Percentiles rank a stretch among this genome's conserved stretches.
Conservation (phyloP, 257 asterid species). For the Linaria vulgaris region DNA sequence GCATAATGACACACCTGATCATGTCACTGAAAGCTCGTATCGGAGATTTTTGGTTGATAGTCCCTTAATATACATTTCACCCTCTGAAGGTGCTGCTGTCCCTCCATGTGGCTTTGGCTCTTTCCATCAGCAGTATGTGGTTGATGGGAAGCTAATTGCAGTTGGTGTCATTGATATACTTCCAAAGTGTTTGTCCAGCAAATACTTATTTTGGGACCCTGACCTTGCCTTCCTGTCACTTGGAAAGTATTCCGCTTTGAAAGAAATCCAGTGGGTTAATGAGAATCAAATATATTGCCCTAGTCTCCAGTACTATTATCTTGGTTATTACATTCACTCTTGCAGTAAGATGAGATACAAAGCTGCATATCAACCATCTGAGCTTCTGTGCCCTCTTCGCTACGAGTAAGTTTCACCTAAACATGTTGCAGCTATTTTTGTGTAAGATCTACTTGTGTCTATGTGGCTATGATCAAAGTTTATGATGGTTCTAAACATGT, state of each 20-base stretch:
- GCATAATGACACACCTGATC: slow-evolving; percentile 81
- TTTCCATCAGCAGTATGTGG: slow-evolving; percentile 93
- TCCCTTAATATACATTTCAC: slow-evolving; percentile 67
- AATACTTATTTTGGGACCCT: slow-evolving; percentile 99
- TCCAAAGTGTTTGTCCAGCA: slow-evolving; percentile 93
- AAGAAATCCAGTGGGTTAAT: slow-evolving; percentile 79
- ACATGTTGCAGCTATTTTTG: slow-evolving; percentile 21
- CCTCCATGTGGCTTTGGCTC: slow-evolving; percentile 96
- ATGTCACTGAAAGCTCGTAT: slow-evolving; percentile 78
- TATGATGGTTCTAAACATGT: neutral
- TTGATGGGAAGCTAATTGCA: slow-evolving; percentile 88
- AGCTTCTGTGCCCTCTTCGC: slow-evolving; percentile 96
- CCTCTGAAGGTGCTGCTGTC: slow-evolving; percentile 49
- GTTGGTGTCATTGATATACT: slow-evolving; percentile 94
- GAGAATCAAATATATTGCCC: slow-evolving; percentile 77
- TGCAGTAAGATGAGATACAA: slow-evolving; percentile 97
- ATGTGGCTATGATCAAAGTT: neutral
- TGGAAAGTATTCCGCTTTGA: slow-evolving; percentile 85
- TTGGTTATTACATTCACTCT: slow-evolving; percentile 95
- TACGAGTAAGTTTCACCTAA: slow-evolving; percentile 62
- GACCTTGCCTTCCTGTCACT: slow-evolving; percentile 82
- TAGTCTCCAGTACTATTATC: slow-evolving; percentile 91
- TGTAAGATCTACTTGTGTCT: neutral
- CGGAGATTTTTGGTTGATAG: slow-evolving; percentile 85
- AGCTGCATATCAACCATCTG: slow-evolving; percentile 91